Base-by-base conservation (phyloP, 2,329 filamentous ascomycete species). In the Aspergillus pseudonomiae region DNA sequence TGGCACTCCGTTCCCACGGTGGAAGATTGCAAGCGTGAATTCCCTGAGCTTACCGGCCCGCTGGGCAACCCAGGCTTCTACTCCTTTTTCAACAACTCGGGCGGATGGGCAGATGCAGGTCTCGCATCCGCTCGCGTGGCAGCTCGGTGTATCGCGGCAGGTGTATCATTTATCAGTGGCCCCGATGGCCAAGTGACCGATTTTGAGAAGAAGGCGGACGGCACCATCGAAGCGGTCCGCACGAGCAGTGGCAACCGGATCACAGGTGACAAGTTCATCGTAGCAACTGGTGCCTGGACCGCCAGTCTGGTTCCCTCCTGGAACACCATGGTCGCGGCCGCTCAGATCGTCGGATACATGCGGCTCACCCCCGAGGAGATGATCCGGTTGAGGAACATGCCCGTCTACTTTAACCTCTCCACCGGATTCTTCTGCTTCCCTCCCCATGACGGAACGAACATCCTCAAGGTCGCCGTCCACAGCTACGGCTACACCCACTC, bases 211-310 rank as follows among this genome's bases (percentile, higher is more conserved):
- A 50, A 65, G 14, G 9, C 68, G 3, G 65, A 70, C 48, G 67
- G 78, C 66, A 75, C 58, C 78, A 84, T 87, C 28, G 82, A 82
- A 1, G 91, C 91, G 30, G 90, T 82, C 30, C 80, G 77, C 10
- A 79, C 89, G 3, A 70, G 71, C 3, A 77, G 83, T 63, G 83
- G 82, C 1, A 74, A 73, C 16, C 75, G 73, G 6, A 67, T 91
- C 6, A 77, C 76, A 2, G 91, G 89, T 1, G 89, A 91, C 58
- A 82, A 93, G 10, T 89, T 91, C 32, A 83, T 96, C 54, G 82
- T 94, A 2, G 92, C 94, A 0, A 88, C 92, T 0, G 94, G 93
- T 24, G 92, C 93, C 2, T 97, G 93, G 94, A 91, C 90, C 1
- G 86, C 89, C 2, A 84, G 86, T 1, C 82, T 96, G 16, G 78